Percentiles rank a stretch among this genome's conserved stretches.
These are phyloP conservation scores for Clarireedia sp. DNA, from an alignment of 2,329 filamentous ascomycete genomes.

Conservation along the genomic window DNA sequence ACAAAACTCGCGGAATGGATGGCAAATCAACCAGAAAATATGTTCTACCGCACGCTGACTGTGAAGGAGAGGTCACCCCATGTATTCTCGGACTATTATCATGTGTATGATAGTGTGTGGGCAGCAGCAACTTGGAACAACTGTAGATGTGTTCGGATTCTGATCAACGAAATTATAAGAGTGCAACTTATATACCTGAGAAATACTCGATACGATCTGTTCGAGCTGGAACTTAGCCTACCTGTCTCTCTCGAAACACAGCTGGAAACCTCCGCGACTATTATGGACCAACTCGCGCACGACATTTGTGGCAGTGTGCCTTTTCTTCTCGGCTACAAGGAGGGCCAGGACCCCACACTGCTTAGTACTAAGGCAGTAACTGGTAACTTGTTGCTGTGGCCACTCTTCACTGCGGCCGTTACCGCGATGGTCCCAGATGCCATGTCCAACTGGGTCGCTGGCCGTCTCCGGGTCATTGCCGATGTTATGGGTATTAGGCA, in stretches of 20 bases:
- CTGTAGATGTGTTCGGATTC: slow-evolving; percentile 20
- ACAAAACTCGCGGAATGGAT: slow-evolving; percentile 16
- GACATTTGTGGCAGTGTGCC: slow-evolving; percentile 25
- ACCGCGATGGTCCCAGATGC: slow-evolving; percentile 18
- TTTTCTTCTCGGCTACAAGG: slow-evolving; percentile 16
- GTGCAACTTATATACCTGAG: slow-evolving; percentile 18
- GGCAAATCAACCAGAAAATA: slow-evolving; percentile 10
- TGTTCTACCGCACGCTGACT: slow-evolving; percentile 16
- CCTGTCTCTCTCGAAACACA: slow-evolving; percentile 13
- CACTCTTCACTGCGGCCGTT: slow-evolving; percentile 20
- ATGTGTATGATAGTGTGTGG: slow-evolving; percentile 21
- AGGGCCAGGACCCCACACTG: slow-evolving; percentile 1
- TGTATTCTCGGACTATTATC: slow-evolving; percentile 24
- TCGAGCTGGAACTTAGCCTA: neutral
- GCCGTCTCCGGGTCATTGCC: slow-evolving; percentile 19
- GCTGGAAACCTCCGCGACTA: slow-evolving; percentile 13
- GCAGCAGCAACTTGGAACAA: slow-evolving; percentile 26
- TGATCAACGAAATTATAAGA: slow-evolving; percentile 23
- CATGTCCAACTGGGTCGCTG: slow-evolving; percentile 22
- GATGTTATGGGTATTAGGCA: slow-evolving; percentile 23
- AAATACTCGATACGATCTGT: slow-evolving; percentile 5
- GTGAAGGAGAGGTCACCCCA: slow-evolving; percentile 12
- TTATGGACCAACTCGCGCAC: slow-evolving; percentile 17
- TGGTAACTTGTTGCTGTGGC: slow-evolving; percentile 24
- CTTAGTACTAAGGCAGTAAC: slow-evolving; percentile 15